Evolutionary conservation across 768 basidiomycete genomes (phyloP).

Genomic region (Daedaleopsis nitida): DNA sequence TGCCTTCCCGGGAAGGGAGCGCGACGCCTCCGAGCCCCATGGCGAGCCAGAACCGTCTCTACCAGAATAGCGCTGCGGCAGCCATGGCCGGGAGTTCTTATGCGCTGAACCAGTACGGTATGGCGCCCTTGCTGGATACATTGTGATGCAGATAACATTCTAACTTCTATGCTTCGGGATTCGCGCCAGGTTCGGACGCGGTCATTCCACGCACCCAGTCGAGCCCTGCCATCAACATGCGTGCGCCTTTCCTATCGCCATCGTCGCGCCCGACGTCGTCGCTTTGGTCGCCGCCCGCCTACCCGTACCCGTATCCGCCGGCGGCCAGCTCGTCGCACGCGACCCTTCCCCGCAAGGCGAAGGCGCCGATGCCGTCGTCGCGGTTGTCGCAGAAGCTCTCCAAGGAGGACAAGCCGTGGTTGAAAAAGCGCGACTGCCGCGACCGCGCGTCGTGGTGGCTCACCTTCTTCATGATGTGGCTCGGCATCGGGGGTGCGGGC

Average conservation of each 20-base stretch:
- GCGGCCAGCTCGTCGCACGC: constrained; percentile 6
- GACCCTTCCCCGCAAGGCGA: constrained; percentile 24
- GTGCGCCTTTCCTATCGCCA: constrained; percentile 70
- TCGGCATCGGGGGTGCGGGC: constrained; percentile 46
- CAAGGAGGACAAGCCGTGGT: constrained; percentile 52
- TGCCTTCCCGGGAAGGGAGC: constrained; percentile 26
- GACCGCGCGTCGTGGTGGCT: constrained; percentile 51
- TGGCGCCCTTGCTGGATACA: neutral
- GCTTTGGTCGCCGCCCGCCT: constrained; percentile 62
- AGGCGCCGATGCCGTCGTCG: constrained; percentile 39
- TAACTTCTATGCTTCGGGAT: neutral
- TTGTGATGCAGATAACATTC: neutral
- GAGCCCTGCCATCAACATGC: constrained; percentile 53
- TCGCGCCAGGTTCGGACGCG: neutral
- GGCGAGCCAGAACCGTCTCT: constrained; percentile 36
- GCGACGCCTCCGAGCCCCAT: constrained; percentile 22
- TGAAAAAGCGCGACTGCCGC: constrained; percentile 43
- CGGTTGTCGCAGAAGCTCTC: constrained; percentile 50
- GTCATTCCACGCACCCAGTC: constrained; percentile 41
- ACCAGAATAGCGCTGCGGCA: constrained; percentile 47
- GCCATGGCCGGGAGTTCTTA: constrained; percentile 33
- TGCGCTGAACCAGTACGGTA: constrained; percentile 21
- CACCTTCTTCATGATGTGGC: constrained; percentile 42
- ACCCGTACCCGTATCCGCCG: constrained; percentile 32
- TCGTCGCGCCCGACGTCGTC: constrained; percentile 64